phyloP scores from a whole-genome alignment of 768 basidiomycete genomes.

The Hirschioporus abietinus region DNA sequence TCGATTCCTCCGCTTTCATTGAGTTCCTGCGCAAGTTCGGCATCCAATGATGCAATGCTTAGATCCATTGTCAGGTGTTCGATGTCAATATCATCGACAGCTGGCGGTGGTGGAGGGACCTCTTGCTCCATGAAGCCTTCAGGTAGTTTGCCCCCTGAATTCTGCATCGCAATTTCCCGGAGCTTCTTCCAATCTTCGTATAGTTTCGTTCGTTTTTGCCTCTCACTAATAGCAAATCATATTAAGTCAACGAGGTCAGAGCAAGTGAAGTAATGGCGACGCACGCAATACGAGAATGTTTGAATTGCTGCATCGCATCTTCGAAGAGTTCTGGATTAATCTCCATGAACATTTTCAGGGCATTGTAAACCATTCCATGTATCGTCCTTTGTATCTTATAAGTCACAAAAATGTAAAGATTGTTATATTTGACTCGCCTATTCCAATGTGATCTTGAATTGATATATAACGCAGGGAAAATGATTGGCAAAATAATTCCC shows the following conservation, averaged over 20 bases:
- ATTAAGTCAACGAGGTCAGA: neutral
- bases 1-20: conserved; percentile 75
- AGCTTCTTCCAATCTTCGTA: conserved; percentile 90
- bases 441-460: conserved; percentile 99
- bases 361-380: conserved; percentile 99
- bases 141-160: conserved; percentile 67
- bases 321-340: conserved; percentile 97
- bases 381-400: conserved; percentile 65
- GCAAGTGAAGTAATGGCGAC: conserved; percentile 27
- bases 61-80: conserved; percentile 87
- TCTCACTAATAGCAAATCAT: conserved; percentile 52
- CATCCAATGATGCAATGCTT: conserved; percentile 77
- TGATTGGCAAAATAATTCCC: conserved; percentile 82
- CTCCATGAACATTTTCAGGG: conserved; percentile 97
- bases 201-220: conserved; percentile 76
- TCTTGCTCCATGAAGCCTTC: conserved; percentile 62
- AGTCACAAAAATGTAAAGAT: conserved; percentile 7
- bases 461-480: conserved; percentile 92
- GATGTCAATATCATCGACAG: conserved; percentile 81
- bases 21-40: conserved; percentile 54
- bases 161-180: conserved; percentile 69
- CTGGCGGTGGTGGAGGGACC: conserved; percentile 66
- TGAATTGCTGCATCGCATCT: conserved; percentile 89
- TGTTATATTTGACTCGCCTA: conserved; percentile 50
- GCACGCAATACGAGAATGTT: conserved; percentile 78